Evolutionary conservation across 73 alveolate genomes (phyloP).

Genomic region (Stentor coeruleus): DNA sequence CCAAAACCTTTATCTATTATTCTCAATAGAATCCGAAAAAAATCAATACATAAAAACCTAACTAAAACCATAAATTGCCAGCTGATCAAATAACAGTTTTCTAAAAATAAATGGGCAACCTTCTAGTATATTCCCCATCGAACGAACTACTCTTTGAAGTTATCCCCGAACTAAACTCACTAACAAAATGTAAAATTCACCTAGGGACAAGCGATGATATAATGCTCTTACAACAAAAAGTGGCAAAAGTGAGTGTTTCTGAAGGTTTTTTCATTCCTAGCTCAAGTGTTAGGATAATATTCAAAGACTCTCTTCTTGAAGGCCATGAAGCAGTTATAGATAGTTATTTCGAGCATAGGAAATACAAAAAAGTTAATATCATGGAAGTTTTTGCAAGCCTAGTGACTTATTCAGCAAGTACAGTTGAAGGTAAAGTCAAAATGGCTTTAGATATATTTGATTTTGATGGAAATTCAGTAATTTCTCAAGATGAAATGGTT

Average conservation of each 20-base stretch:
- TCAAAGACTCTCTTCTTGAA: background rate
- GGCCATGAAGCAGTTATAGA: background rate
- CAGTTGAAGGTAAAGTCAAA: background rate
- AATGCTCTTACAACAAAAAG: background rate
- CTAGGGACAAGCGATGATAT: background rate
- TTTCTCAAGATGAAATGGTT: slow-evolving; percentile 5
- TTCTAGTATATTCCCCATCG: too few relatives aligned
- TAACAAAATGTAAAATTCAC: background rate
- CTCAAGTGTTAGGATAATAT: background rate
- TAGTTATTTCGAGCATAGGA: background rate
- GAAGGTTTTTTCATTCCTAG: too few relatives aligned
- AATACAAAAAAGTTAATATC: background rate
- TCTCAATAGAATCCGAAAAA: too few relatives aligned
- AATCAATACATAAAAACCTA: too few relatives aligned
- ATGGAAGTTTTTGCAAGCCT: slow-evolving; percentile 19
- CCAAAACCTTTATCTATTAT: too few relatives aligned
- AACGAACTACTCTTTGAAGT: too few relatives aligned
- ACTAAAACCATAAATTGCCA: too few relatives aligned
- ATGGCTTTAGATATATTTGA: slow-evolving; percentile 6
- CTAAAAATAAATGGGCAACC: too few relatives aligned
- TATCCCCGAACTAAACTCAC: too few relatives aligned
- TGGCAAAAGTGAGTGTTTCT: background rate
- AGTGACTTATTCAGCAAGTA: background rate
- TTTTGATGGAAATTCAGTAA: slow-evolving; percentile 12
- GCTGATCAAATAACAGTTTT: too few relatives aligned